Conservation (phyloP, 225 moss, liverwort and hornwort species). For the Ulota crispa region DNA sequence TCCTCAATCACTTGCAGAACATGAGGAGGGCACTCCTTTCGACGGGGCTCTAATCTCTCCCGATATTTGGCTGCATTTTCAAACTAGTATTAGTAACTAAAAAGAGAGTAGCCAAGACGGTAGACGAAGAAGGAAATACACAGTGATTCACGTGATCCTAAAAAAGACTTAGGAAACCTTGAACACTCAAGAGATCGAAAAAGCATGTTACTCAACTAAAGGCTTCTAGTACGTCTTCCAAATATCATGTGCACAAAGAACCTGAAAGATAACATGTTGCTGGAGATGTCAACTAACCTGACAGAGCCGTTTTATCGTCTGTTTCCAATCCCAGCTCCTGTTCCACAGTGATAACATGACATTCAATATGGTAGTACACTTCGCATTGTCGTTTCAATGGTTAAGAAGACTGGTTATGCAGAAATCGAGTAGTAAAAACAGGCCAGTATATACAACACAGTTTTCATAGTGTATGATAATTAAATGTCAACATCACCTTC, state of each 20-base stretch:
- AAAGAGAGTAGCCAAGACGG: slow-evolving; percentile 12
- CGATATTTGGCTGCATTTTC: slow-evolving; percentile 74
- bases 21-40: slow-evolving; percentile 67
- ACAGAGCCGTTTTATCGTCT: slow-evolving; percentile 92
- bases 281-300: slow-evolving; percentile 49
- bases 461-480: not conserved
- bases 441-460: not conserved
- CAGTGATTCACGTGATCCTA: not conserved
- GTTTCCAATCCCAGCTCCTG: slow-evolving; percentile 97
- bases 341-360: slow-evolving; percentile 21
- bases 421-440: not conserved
- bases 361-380: slow-evolving; percentile 3
- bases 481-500: slow-evolving; percentile 52
- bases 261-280: not conserved
- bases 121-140: not conserved
- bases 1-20: slow-evolving; percentile 97
- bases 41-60: slow-evolving; percentile 86
- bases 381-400: not conserved
- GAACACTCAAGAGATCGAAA: not conserved
- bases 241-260: slow-evolving; percentile 22
- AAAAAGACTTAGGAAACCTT: not conserved
- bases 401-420: not conserved
- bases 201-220: not conserved
- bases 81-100: slow-evolving; percentile 16
- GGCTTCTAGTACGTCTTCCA: not conserved